Conservation (phyloP, 192 early-diverging fungal genomes). For the Coemansia sp. region DNA sequence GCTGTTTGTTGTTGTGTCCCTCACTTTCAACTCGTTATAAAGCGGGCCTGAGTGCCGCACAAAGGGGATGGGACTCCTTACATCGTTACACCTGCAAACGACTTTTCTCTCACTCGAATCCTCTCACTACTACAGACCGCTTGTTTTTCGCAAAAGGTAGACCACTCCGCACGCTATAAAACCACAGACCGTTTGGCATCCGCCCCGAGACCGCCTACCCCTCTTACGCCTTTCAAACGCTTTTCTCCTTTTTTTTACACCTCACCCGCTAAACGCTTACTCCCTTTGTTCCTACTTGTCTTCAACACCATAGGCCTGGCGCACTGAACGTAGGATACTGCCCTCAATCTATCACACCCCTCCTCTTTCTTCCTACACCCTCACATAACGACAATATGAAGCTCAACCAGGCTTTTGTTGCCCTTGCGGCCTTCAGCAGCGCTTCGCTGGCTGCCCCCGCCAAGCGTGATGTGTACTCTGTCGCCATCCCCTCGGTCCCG, state of each 20-base stretch:
- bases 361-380: slow-evolving; percentile 13
- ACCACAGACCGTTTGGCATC: slow-evolving; percentile 21
- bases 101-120: slow-evolving; percentile 33
- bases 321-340: slow-evolving; percentile 47
- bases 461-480: slow-evolving; percentile 27
- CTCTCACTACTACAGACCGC: slow-evolving; percentile 26
- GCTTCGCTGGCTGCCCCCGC: slow-evolving; percentile 30
- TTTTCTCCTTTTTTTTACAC: not conserved
- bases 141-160: slow-evolving; percentile 28
- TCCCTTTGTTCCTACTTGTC: slow-evolving; percentile 5
- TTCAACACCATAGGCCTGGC: slow-evolving; percentile 41
- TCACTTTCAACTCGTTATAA: slow-evolving; percentile 33
- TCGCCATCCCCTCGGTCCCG: not conserved
- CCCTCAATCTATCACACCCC: slow-evolving; percentile 20
- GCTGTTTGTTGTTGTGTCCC: slow-evolving; percentile 24
- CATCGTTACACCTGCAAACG: slow-evolving; percentile 45
- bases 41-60: slow-evolving; percentile 16
- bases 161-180: slow-evolving; percentile 9
- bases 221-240: slow-evolving; percentile 2
- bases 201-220: not conserved
- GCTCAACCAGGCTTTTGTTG: slow-evolving; percentile 52
- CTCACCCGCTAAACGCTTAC: slow-evolving; percentile 10
- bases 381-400: slow-evolving; percentile 53
- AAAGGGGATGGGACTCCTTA: slow-evolving; percentile 21
- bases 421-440: slow-evolving; percentile 52